Evolutionary conservation across 2,329 filamentous ascomycete species (phyloP).

Genomic region (Fusarium tuaranense): DNA sequence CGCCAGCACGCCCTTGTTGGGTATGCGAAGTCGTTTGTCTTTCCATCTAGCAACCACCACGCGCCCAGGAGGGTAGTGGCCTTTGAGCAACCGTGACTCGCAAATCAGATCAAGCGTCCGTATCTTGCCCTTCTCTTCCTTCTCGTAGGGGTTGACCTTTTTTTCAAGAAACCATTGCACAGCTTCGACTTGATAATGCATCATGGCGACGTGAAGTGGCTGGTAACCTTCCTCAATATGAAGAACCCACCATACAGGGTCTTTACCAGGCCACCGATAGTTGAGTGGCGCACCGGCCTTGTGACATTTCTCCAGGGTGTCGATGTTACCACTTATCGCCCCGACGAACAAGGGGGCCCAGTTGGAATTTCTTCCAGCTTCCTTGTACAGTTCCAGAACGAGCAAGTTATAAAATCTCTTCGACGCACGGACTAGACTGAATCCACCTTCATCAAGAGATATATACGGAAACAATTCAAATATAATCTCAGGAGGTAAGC

Average conservation of each 20-base stretch:
- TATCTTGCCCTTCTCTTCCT: not conserved
- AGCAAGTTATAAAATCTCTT: not conserved
- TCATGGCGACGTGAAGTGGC: constrained; percentile 6
- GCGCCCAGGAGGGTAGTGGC: not conserved
- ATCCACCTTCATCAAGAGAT: not conserved
- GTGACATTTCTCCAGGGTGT: not conserved
- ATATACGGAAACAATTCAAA: not conserved
- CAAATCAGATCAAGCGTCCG: not conserved
- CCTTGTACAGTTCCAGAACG: not conserved
- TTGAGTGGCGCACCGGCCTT: not conserved
- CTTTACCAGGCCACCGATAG: not conserved
- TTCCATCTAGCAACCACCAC: not conserved
- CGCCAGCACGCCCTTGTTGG: not conserved
- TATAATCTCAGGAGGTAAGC: not conserved
- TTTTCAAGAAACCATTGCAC: constrained; percentile 3
- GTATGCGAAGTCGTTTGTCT: not conserved
- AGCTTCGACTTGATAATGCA: not conserved
- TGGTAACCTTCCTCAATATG: not conserved
- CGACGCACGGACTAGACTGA: not conserved
- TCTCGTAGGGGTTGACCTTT: not conserved
- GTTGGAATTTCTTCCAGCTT: not conserved
- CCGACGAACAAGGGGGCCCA: not conserved
- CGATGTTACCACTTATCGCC: not conserved
- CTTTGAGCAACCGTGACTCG: not conserved
- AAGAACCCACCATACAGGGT: not conserved